These are phyloP conservation scores for Dipsacomyces acuminosporus DNA, from an alignment of 371 early-diverging fungal genomes.

Conservation along the genomic window DNA sequence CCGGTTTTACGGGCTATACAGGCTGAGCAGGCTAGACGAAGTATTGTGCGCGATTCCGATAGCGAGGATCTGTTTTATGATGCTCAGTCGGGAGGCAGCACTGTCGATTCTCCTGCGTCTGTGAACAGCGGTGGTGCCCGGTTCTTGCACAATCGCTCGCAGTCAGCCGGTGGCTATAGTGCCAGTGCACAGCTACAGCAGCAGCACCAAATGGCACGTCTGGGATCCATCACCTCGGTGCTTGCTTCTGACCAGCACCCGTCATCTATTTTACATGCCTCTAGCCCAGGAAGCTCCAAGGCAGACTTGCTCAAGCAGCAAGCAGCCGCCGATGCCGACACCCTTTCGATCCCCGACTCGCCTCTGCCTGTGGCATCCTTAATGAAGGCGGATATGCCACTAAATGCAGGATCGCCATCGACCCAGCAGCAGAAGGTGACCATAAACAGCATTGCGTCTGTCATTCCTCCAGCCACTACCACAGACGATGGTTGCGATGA, in stretches of 20 bases:
- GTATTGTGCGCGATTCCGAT: constrained; percentile 8
- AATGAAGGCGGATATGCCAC: constrained; percentile 5
- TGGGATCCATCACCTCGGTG: constrained; percentile 5
- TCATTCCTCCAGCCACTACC: neutral
- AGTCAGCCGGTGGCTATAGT: constrained; percentile 3
- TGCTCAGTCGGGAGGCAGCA: constrained; percentile 6
- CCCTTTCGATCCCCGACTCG: constrained; percentile 17
- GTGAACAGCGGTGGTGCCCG: constrained; percentile 1
- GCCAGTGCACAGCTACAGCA: too few relatives aligned
- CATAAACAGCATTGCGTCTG: neutral
- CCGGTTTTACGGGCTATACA: constrained; percentile 31
- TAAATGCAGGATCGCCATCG: neutral
- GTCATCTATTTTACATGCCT: neutral
- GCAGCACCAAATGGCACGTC: neutral
- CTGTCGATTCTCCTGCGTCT: neutral
- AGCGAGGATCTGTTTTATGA: constrained; percentile 24
- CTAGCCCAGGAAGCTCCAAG: neutral
- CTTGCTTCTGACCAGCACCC: neutral
- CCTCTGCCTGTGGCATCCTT: constrained; percentile 21
- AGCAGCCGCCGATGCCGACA: neutral
- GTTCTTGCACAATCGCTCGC: constrained; percentile 9
- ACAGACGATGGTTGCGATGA: neutral
- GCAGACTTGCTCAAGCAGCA: neutral
- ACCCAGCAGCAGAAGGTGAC: neutral
- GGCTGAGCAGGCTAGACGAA: constrained; percentile 31